Evolutionary conservation across 768 basidiomycete genomes (phyloP).

Genomic region (Tricholoma bakamatsutake): DNA sequence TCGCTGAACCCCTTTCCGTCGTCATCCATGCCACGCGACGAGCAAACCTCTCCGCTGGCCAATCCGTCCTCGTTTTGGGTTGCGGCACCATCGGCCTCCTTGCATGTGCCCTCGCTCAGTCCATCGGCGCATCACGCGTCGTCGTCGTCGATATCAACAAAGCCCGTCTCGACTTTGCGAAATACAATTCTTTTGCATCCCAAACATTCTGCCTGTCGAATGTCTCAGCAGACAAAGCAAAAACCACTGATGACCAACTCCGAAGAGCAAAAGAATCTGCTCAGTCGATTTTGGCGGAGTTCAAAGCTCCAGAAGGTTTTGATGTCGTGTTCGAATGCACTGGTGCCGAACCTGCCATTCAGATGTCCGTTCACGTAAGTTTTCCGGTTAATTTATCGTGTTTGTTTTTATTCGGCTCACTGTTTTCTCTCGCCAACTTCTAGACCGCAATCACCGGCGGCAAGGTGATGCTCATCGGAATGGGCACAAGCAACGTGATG

Average conservation of each 20-base stretch:
- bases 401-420: conserved; percentile 6
- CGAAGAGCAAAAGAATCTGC: conserved; percentile 56
- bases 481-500: conserved; percentile 81
- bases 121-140: conserved; percentile 63
- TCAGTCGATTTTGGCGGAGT: conserved; percentile 43
- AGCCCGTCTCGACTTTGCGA: conserved; percentile 74
- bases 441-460: conserved; percentile 82
- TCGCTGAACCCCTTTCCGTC: conserved; percentile 94
- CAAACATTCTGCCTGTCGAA: conserved; percentile 58
- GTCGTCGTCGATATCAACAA: conserved; percentile 85
- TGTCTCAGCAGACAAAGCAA: conserved; percentile 32
- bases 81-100: conserved; percentile 93
- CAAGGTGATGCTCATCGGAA: conserved; percentile 91
- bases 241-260: conserved; percentile 51
- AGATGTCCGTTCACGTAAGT: conserved; percentile 86
- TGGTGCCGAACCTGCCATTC: conserved; percentile 87
- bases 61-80: conserved; percentile 83
- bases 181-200: conserved; percentile 67
- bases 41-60: conserved; percentile 39
- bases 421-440: conserved; percentile 14
- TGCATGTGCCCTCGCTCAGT: conserved; percentile 73
- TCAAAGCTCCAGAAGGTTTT: conserved; percentile 70
- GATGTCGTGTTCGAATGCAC: conserved; percentile 95
- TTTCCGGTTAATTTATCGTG: neutral
- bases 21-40: conserved; percentile 61